phyloP scores from a whole-genome alignment of 352 stramenopile genomes.

The Phytopythium oedochilum region DNA sequence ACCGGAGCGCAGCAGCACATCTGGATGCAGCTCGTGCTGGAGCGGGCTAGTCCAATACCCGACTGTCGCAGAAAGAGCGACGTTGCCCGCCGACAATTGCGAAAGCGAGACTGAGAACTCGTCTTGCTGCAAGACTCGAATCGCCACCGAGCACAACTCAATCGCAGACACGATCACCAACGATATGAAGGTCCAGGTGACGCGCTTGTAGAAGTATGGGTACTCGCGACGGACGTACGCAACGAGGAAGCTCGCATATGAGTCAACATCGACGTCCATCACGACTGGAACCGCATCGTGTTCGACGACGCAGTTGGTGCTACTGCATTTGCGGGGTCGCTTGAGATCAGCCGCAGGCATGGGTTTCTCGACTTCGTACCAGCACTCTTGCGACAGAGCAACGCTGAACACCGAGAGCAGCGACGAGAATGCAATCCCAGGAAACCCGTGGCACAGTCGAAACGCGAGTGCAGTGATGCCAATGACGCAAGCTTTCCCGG shows the following conservation, averaged over 20 bases:
- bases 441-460: conserved; percentile 33
- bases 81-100: conserved; percentile 72
- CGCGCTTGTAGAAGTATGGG: conserved; percentile 57
- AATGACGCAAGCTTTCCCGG: conserved; percentile 35
- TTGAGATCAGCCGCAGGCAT: background rate
- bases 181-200: conserved; percentile 77
- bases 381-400: conserved; percentile 63
- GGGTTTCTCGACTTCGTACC: conserved; percentile 53
- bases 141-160: conserved; percentile 62
- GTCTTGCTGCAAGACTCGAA: conserved; percentile 39
- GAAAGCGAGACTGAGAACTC: conserved; percentile 46
- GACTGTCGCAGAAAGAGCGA: conserved; percentile 53
- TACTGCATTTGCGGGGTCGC: background rate
- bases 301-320: background rate
- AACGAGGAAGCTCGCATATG: conserved; percentile 16
- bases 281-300: background rate
- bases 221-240: conserved; percentile 27
- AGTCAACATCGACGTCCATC: background rate
- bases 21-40: conserved; percentile 54
- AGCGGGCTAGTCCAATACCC: conserved; percentile 68
- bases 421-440: conserved; percentile 48
- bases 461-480: conserved; percentile 40
- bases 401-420: conserved; percentile 64
- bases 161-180: conserved; percentile 62
- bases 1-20: conserved; percentile 44